These are phyloP conservation scores for Diaporthe sp. DNA, from an alignment of 2,329 filamentous ascomycete species.

Conservation along the genomic window DNA sequence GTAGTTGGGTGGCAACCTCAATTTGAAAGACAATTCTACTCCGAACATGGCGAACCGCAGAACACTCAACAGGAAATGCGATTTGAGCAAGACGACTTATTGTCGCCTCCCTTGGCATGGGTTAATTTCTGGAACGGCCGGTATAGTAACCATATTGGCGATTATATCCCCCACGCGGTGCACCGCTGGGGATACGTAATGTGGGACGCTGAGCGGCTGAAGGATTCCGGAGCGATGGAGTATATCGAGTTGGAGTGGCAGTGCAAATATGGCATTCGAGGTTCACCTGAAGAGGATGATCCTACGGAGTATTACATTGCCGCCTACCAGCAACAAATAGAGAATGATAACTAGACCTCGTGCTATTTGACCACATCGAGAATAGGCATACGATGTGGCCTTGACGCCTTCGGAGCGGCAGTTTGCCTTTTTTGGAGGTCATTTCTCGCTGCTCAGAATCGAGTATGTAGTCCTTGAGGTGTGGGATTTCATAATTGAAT, in stretches of 20 bases:
- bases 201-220: background rate
- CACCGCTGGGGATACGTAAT: conserved; percentile 8
- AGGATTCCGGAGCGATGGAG: conserved; percentile 1
- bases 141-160: background rate
- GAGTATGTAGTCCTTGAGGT: background rate
- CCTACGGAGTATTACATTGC: background rate
- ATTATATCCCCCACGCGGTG: background rate
- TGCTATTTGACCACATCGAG: no score
- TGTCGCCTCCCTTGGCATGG: background rate
- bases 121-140: background rate
- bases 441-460: background rate
- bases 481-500: background rate
- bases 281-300: background rate
- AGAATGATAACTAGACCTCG: background rate
- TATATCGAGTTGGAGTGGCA: conserved; percentile 5
- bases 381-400: no score
- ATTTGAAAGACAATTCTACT: background rate
- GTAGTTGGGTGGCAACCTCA: background rate
- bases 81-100: background rate
- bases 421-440: background rate
- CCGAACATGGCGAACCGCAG: background rate
- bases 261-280: background rate
- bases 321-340: background rate
- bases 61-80: background rate
- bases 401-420: no score